A percentile compares a stretch with the other conserved stretches of the same genome.
Evolutionary conservation across 2,329 filamentous ascomycete species (phyloP).

Genomic region (Trichoderma simmonsii): DNA sequence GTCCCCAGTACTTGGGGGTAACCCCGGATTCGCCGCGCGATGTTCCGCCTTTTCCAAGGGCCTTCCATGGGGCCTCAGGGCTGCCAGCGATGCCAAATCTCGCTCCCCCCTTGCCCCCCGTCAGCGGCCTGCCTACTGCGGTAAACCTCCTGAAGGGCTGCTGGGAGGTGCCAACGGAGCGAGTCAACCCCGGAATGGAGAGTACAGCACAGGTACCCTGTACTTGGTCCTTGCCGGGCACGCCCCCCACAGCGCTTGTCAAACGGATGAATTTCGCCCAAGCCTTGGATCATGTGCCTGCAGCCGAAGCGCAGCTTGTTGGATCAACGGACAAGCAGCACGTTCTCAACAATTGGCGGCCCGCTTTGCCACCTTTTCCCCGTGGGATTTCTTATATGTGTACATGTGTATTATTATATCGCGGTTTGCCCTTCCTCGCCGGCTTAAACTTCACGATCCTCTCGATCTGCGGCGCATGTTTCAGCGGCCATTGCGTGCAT

Average conservation of each 20-base stretch:
- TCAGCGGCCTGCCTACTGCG: background rate
- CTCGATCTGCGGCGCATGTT: background rate
- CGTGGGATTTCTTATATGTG: background rate
- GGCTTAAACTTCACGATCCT: background rate
- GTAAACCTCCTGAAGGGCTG: background rate
- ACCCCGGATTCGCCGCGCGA: slow-evolving; percentile 17
- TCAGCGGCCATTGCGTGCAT: background rate
- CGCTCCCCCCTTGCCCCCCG: background rate
- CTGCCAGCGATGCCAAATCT: background rate
- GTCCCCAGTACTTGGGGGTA: slow-evolving; percentile 10
- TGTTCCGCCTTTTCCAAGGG: background rate
- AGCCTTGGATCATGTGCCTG: slow-evolving; percentile 17
- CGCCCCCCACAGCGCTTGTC: slow-evolving; percentile 16
- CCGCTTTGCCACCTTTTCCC: background rate
- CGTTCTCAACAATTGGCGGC: slow-evolving; percentile 18
- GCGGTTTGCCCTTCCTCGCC: background rate
- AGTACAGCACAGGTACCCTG: slow-evolving; percentile 7
- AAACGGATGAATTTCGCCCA: slow-evolving; percentile 13
- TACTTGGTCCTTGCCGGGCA: slow-evolving; percentile 2
- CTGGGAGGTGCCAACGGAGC: background rate
- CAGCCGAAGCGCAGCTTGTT: slow-evolving; percentile 9
- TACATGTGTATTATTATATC: background rate
- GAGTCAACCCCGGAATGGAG: background rate
- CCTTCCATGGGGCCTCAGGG: background rate
- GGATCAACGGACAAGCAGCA: slow-evolving; percentile 15